These are phyloP conservation scores for Galeopsis tetrahit DNA, from an alignment of 257 asterid genomes.

Conservation along the genomic window DNA sequence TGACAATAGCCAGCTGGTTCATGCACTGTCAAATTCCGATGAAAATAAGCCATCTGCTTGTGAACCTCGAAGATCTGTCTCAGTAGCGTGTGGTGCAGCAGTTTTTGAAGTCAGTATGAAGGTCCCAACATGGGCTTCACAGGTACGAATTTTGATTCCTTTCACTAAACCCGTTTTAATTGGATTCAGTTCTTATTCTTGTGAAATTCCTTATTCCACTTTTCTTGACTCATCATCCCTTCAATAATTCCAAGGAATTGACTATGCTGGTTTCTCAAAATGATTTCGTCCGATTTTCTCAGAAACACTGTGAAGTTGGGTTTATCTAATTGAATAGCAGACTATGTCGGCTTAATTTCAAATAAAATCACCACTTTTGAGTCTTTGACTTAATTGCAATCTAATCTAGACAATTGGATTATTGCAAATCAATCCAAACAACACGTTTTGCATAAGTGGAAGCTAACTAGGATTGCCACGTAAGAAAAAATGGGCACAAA, in stretches of 20 bases:
- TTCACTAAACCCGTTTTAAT: background rate
- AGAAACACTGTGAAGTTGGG: background rate
- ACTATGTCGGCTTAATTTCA: no score
- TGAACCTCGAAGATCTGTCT: slow-evolving; percentile 88
- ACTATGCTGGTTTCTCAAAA: background rate
- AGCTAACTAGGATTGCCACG: no score
- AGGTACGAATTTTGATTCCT: slow-evolving; percentile 50
- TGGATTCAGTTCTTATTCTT: background rate
- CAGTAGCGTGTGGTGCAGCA: slow-evolving; percentile 92
- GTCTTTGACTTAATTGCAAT: no score
- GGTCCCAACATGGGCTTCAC: slow-evolving; percentile 97
- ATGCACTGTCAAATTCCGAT: slow-evolving; percentile 54
- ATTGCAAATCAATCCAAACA: no score
- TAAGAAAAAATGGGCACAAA: no score
- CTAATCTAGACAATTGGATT: no score
- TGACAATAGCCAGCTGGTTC: slow-evolving; percentile 74
- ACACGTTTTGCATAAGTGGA: no score
- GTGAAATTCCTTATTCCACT: background rate
- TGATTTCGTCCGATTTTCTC: background rate
- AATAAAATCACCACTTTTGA: no score
- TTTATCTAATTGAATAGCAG: background rate
- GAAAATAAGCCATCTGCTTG: slow-evolving; percentile 57
- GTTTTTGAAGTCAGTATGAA: slow-evolving; percentile 89
- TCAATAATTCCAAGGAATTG: background rate
- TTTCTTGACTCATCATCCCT: background rate